Conservation (phyloP, 176 grass and related monocot genomes). For the Ampelocalamus luodianensis region DNA sequence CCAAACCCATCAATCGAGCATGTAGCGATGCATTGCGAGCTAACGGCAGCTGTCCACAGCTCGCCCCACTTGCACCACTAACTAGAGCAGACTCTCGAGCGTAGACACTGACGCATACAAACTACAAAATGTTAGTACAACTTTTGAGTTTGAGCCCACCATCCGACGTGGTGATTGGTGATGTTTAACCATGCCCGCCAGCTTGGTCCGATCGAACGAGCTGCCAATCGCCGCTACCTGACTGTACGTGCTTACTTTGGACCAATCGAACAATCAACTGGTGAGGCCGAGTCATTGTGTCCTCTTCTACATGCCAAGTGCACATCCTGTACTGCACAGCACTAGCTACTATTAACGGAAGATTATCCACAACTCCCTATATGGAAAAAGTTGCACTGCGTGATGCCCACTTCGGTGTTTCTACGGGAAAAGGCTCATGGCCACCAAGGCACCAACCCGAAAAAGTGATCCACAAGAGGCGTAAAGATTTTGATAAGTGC, state of each 20-base stretch:
- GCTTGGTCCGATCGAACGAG: conserved; percentile 4
- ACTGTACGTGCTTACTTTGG: conserved; percentile 5
- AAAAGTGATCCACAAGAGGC: neutral
- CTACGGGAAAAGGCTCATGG: neutral
- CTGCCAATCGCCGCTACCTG: neutral
- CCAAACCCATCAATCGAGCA: too few relatives aligned
- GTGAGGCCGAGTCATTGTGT: neutral
- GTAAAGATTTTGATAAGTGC: too few relatives aligned
- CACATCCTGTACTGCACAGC: too few relatives aligned
- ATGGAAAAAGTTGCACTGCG: neutral
- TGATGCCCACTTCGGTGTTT: neutral
- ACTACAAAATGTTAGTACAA: neutral
- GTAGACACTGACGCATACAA: neutral
- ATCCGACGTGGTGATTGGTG: neutral
- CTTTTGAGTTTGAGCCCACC: neutral
- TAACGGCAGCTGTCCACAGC: too few relatives aligned
- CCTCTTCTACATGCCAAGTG: neutral
- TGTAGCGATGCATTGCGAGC: too few relatives aligned
- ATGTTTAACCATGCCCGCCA: neutral
- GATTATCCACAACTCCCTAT: neutral
- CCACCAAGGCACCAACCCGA: too few relatives aligned
- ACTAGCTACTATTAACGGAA: neutral
- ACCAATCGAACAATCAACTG: neutral
- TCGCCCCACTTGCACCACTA: too few relatives aligned
- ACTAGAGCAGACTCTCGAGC: neutral